Base-by-base conservation (phyloP, 1,139 yeast species). In the Scheffersomyces cryptocercus region DNA sequence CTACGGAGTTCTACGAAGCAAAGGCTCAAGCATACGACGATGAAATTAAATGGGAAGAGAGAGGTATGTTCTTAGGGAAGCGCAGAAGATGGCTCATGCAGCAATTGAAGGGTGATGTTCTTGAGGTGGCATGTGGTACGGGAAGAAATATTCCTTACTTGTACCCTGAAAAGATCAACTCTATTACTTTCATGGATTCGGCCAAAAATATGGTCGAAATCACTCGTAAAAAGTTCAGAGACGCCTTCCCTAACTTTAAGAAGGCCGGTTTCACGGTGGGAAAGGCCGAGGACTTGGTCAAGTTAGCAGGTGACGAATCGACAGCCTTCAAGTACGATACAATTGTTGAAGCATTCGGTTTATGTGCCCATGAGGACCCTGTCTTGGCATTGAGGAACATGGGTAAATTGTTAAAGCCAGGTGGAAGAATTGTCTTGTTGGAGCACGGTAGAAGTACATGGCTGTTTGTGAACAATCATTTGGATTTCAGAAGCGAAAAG, bases 351-450 rank as follows among this genome's bases (percentile, higher is more conserved):
- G 88, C 97, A 0, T 93, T 93, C 68, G 99, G 99, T 0, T 71
- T 93, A 39, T 93, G 99, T 66, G 91, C 98, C 0, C 97, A 93
- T 57, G 86, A 91, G 56, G 95, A 95, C 59, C 99, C 99, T 0
- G 90, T 87, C 1, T 72, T 70, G 44, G 95, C 97, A 0, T 70
- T 93, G 54, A 69, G 82, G 50, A 89, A 87, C 58, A 88, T 93
- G 82, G 71, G 77, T 16, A 59, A 72, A 32, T 68, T 93, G 41
- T 74, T 93, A 53, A 85, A 85, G 53, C 96, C 97, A 0, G 91
- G 89, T n/a, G 98, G 99, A 31, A 77, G 95, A 64, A 83, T 93
- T 30, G 81, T 93, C 2, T 72, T 93, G 33, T 71, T 93, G 46
- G 99, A 93, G 60, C 99, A 95, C 59, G 99, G 99, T 2, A 75